Percentiles rank a stretch among this genome's conserved stretches.
Conservation (phyloP, 768 basidiomycete genomes). For the Holtermannia corniformis region DNA sequence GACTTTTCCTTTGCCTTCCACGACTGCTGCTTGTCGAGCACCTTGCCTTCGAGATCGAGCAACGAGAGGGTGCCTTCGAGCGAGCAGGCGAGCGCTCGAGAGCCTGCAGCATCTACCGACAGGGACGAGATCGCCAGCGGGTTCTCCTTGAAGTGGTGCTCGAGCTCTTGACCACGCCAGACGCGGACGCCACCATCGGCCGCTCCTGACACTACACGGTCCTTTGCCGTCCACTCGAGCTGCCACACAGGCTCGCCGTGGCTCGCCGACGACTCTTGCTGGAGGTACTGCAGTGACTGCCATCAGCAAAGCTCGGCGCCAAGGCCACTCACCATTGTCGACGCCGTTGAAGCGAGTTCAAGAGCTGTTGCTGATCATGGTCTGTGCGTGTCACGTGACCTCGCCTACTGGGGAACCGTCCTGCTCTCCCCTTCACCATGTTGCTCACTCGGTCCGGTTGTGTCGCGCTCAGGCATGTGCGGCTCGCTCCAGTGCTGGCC, state of each 20-base stretch:
- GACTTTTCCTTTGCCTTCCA: slow-evolving; percentile 49
- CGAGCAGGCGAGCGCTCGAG: slow-evolving; percentile 62
- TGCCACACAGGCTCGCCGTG: slow-evolving; percentile 39
- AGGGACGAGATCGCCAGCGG: slow-evolving; percentile 76
- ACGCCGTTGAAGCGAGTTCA: too few species aligned
- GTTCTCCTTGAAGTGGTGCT: slow-evolving; percentile 58
- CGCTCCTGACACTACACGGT: slow-evolving; percentile 33
- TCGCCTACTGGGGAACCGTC: too few species aligned
- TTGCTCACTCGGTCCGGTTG: too few species aligned
- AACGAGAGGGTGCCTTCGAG: slow-evolving; percentile 73
- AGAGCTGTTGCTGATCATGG: too few species aligned
- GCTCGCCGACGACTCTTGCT: slow-evolving; percentile 21
- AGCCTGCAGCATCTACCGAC: slow-evolving; percentile 57
- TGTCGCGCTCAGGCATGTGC: too few species aligned
- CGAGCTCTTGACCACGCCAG: slow-evolving; percentile 23
- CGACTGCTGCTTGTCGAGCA: slow-evolving; percentile 63
- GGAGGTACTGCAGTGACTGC: slow-evolving; percentile 31
- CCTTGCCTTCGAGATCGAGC: slow-evolving; percentile 59
- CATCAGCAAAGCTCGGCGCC: background rate
- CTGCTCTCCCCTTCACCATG: too few species aligned
- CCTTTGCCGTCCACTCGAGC: slow-evolving; percentile 28
- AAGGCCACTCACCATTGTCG: background rate
- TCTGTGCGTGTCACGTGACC: too few species aligned
- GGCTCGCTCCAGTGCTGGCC: too few species aligned
- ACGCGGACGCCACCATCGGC: slow-evolving; percentile 38